Evolutionary conservation across 2,329 filamentous ascomycete genomes (phyloP).

Genomic region (Dichotomopilus funicola): DNA sequence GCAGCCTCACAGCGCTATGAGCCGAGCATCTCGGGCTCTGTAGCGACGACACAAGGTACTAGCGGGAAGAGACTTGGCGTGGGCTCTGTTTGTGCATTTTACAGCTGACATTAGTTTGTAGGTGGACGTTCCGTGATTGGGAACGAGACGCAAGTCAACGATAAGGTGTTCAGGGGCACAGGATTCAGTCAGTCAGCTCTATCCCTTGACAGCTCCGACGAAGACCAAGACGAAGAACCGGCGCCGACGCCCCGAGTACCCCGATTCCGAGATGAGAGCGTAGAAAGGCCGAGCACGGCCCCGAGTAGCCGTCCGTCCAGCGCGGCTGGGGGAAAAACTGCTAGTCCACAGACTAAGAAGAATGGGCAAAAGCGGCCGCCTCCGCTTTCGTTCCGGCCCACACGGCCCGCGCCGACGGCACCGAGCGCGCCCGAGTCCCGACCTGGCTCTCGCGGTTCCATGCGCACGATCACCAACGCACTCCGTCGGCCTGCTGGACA

Average conservation of each 20-base stretch:
- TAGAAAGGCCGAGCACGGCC: conserved; percentile 34
- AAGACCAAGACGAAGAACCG: conserved; percentile 19
- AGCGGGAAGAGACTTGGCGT: too few species aligned
- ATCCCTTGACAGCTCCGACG: conserved; percentile 10
- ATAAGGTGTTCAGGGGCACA: conserved; percentile 31
- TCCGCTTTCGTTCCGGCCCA: conserved; percentile 22
- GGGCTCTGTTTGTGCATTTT: too few species aligned
- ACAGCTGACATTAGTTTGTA: conserved; percentile 16
- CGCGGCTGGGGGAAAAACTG: conserved; percentile 7
- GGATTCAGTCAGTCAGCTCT: conserved; percentile 25
- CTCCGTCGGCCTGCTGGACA: conserved; percentile 14
- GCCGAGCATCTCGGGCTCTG: too few species aligned
- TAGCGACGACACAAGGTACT: too few species aligned
- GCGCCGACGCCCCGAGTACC: conserved; percentile 29
- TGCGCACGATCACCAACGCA: neutral
- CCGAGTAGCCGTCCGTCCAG: conserved; percentile 22
- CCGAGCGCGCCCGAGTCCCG: conserved; percentile 1
- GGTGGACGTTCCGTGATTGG: conserved; percentile 37
- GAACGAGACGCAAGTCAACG: conserved; percentile 35
- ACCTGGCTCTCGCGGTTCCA: conserved; percentile 18
- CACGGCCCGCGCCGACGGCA: conserved; percentile 1
- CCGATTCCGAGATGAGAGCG: conserved; percentile 24
- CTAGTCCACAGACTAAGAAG: conserved; percentile 11
- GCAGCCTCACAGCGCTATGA: conserved; percentile 8
- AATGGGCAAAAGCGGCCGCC: conserved; percentile 17